Base-by-base conservation (phyloP, 768 basidiomycete genomes). In the Paxillus involutus region DNA sequence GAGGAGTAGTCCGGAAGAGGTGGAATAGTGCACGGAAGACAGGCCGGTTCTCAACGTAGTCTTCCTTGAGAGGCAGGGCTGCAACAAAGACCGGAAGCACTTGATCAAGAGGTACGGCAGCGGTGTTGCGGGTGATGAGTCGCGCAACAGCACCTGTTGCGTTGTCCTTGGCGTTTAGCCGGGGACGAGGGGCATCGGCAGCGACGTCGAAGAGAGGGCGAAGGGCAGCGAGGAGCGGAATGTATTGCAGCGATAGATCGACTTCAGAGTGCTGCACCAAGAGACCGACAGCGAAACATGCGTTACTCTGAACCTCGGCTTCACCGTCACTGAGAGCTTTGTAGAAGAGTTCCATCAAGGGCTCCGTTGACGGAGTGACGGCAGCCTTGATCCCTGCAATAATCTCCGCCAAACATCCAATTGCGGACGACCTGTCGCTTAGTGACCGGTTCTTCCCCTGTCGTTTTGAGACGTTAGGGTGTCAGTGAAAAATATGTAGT, bases 341-440 rank as follows among this genome's bases (percentile, higher is more conserved):
- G 71, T 88, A 87, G 75, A 97, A 89, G 52, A 98, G 81, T 53
- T 91, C 85, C 48, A 94, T 79, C 29, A 99, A 79, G 14, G 83
- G 80, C 60, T 87, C 80, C 2, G 96, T 96, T 64, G 83, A 90
- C 9, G 88, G 84, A 2, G 94, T 96, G 56, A 98, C 82, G 9
- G 89, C 85, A 43, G 73, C 74, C 75, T 95, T 93, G 80, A 98
- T 86, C 44, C 94, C 94, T 19, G 87, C 84, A 68, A 96, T 95
- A 59, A 98, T 91, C 75, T 99, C 97, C 36, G 95, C 95, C 35
- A 99, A 78, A 58, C 89, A 90, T 5, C 97, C 97, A 58, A 98
- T 89, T 24, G 94, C 86, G 44, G 94, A 87, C 10, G 96, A 96
- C 37, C 91, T 88, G 70, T 99, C 97, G 58, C 89, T 91, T 53